These are phyloP conservation scores for Digitaria exilis DNA, from an alignment of 202 grass and related monocot genomes.

Conservation along the genomic window DNA sequence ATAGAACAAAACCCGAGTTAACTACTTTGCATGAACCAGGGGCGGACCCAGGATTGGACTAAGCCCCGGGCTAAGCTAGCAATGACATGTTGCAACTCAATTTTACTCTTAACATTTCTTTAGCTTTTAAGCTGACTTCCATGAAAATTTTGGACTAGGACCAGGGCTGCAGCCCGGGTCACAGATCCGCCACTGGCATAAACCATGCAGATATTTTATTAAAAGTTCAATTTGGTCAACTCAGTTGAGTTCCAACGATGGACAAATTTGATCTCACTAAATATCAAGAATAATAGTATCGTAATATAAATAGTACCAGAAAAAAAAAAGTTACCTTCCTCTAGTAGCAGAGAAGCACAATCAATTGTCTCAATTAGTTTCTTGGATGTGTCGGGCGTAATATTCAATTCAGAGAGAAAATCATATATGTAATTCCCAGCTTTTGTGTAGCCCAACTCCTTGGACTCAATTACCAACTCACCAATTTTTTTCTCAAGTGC, in stretches of 20 bases:
- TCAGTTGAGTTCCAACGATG: constrained; percentile 11
- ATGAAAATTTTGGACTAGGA: too few species aligned
- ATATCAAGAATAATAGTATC: constrained; percentile 33
- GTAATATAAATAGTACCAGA: constrained; percentile 29
- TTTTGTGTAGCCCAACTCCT: constrained; percentile 80
- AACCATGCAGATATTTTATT: constrained; percentile 9
- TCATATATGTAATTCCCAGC: constrained; percentile 86
- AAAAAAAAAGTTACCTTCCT: constrained; percentile 72
- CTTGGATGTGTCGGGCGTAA: constrained; percentile 84
- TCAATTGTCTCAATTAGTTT: constrained; percentile 93
- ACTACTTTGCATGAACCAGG: constrained; percentile 37
- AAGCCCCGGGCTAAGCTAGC: too few species aligned
- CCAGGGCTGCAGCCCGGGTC: too few species aligned
- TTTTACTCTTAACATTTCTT: too few species aligned
- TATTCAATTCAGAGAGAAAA: constrained; percentile 92
- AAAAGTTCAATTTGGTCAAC: background rate
- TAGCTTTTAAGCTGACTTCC: too few species aligned
- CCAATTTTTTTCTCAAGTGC: constrained; percentile 84
- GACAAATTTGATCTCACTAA: background rate
- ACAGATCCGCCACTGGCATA: too few species aligned
- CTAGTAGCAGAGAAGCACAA: constrained; percentile 78
- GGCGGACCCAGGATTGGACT: too few species aligned
- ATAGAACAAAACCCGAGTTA: constrained; percentile 39
- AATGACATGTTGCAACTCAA: too few species aligned
- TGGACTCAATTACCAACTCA: constrained; percentile 82